A percentile compares a stretch with the other conserved stretches of the same genome.
These are phyloP conservation scores for Phytophthora syringae DNA, from an alignment of 352 stramenopile genomes.

Conservation along the genomic window DNA sequence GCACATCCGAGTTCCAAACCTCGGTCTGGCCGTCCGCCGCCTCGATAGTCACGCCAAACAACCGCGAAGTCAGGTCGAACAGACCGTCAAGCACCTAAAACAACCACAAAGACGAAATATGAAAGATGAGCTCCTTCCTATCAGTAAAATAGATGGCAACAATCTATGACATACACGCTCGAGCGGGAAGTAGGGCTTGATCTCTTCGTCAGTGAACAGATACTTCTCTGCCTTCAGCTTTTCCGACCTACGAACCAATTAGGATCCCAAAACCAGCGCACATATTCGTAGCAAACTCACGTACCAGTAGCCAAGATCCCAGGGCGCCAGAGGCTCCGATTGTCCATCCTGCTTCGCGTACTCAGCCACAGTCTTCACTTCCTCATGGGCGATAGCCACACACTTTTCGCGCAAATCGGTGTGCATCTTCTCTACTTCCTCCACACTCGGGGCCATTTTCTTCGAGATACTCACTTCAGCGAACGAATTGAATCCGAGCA, in stretches of 20 bases:
- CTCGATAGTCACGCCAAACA: constrained; percentile 96
- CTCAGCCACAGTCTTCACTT: constrained; percentile 91
- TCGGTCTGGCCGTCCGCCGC: constrained; percentile 68
- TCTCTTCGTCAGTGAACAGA: constrained; percentile 96
- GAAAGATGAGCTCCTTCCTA: not conserved
- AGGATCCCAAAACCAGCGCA: not conserved
- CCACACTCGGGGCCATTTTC: constrained; percentile 97
- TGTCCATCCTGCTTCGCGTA: constrained; percentile 89
- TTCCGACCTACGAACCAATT: constrained; percentile 72
- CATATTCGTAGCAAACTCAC: not conserved
- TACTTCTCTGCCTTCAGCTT: constrained; percentile 96
- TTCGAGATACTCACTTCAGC: constrained; percentile 92
- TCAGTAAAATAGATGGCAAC: not conserved
- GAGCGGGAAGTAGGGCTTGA: constrained; percentile 97
- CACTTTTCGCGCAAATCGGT: constrained; percentile 94
- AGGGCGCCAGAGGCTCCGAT: constrained; percentile 83
- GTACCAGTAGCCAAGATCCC: constrained; percentile 95
- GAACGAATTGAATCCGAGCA: constrained; percentile 95
- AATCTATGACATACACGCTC: constrained; percentile 69
- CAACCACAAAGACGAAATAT: not conserved
- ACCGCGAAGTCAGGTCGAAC: constrained; percentile 93
- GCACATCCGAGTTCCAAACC: constrained; percentile 96
- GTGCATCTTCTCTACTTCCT: constrained; percentile 93
- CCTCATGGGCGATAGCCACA: constrained; percentile 87
- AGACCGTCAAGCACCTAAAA: constrained; percentile 93